These are phyloP conservation scores for Chlamydomonas sp. DNA, from an alignment of 139 green algal genomes.

Conservation along the genomic window DNA sequence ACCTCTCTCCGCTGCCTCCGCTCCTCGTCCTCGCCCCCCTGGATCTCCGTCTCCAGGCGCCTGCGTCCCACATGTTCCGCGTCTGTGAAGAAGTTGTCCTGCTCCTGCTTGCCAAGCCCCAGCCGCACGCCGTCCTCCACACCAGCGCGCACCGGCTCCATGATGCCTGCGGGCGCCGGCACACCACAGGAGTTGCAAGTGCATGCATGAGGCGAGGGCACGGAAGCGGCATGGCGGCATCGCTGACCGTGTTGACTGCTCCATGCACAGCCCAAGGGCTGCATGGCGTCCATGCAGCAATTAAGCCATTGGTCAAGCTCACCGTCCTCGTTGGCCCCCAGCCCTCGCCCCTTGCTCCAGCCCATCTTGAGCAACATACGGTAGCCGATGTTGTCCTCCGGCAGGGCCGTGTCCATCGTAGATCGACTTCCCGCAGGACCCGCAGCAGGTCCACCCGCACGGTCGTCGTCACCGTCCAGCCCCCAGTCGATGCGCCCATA, in stretches of 20 bases:
- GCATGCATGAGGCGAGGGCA: neutral
- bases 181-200: neutral
- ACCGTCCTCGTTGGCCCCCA: conserved; percentile 65
- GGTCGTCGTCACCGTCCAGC: neutral
- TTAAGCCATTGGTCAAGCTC: conserved; percentile 9
- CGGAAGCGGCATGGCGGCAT: neutral
- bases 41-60: conserved; percentile 74
- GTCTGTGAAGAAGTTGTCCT: conserved; percentile 69
- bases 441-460: neutral
- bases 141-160: conserved; percentile 58
- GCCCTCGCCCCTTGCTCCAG: conserved; percentile 64
- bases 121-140: conserved; percentile 59
- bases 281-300: too few relatives aligned
- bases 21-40: conserved; percentile 69
- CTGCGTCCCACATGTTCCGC: conserved; percentile 62
- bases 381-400: conserved; percentile 65
- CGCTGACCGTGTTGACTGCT: too few relatives aligned
- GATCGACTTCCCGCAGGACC: neutral
- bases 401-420: conserved; percentile 9
- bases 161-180: conserved; percentile 46
- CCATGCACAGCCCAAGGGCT: too few relatives aligned
- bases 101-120: conserved; percentile 73
- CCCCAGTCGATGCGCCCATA: conserved; percentile 1
- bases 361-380: conserved; percentile 75
- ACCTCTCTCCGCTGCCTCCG: conserved; percentile 53